phyloP scores from a whole-genome alignment of 176 grass and related monocot genomes.

The Avena eriantha region DNA sequence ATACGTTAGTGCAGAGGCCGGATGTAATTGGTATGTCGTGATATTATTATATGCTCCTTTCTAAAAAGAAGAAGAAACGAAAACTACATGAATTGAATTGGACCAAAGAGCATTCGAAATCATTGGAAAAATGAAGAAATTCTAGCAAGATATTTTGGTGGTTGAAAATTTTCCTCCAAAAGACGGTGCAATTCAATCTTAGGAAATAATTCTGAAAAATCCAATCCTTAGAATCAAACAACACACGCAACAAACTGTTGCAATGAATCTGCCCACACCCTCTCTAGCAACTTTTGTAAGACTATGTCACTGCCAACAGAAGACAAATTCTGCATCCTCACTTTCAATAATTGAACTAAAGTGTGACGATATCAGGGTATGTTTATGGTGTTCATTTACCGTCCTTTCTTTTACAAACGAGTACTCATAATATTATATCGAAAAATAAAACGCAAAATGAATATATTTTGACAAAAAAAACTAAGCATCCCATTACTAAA shows the following conservation, averaged over 20 bases:
- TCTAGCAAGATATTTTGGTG: too few species aligned
- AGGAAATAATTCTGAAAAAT: too few species aligned
- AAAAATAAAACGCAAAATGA: not conserved
- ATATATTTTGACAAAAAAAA: not conserved
- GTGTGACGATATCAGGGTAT: not conserved
- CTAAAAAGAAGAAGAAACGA: too few species aligned
- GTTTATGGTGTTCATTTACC: not conserved
- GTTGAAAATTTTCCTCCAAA: too few species aligned
- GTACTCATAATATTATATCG: not conserved
- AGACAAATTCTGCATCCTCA: constrained; percentile 8
- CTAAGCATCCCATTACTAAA: not conserved
- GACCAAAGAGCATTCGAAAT: too few species aligned
- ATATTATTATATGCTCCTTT: too few species aligned
- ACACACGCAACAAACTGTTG: not conserved
- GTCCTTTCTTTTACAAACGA: not conserved
- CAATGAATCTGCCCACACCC: constrained; percentile 1
- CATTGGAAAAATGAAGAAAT: too few species aligned
- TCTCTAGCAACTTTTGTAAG: constrained; percentile 23
- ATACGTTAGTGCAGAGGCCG: too few species aligned
- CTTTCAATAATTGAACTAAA: constrained; percentile 8
- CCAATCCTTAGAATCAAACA: too few species aligned
- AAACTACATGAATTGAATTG: too few species aligned
- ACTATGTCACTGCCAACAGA: not conserved
- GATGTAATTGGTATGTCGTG: too few species aligned
- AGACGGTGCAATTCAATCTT: too few species aligned